Evolutionary conservation across 495 filamentous ascomycete species (phyloP).

Genomic region (Thozetella sp.): DNA sequence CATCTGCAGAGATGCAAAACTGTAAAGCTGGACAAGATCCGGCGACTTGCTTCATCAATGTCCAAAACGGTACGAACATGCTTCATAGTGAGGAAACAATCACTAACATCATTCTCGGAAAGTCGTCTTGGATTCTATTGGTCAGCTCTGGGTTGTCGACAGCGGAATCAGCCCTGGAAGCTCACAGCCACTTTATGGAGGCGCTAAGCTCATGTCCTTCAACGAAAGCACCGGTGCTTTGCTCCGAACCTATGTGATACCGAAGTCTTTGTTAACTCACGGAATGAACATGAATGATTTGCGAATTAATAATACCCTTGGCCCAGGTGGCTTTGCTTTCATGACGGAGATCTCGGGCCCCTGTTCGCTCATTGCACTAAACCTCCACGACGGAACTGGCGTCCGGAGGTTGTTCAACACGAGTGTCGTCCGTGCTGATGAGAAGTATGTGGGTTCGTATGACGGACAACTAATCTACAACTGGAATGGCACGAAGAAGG

Average conservation of each 20-base stretch:
- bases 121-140: neutral
- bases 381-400: neutral
- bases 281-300: constrained; percentile 5
- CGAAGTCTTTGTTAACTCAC: neutral
- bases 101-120: neutral
- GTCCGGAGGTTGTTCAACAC: constrained; percentile 5
- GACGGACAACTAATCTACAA: neutral
- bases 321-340: constrained; percentile 2
- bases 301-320: constrained; percentile 2
- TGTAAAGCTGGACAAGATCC: neutral
- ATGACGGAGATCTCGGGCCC: neutral
- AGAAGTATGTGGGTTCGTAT: constrained; percentile 2
- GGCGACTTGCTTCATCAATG: neutral
- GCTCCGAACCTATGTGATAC: neutral
- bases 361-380: neutral
- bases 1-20: constrained; percentile 4
- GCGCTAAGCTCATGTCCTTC: constrained; percentile 5
- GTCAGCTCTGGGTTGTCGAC: constrained; percentile 4
- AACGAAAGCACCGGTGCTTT: constrained; percentile 1
- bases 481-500: neutral
- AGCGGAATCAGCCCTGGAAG: neutral
- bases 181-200: neutral
- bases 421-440: neutral
- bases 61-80: neutral
- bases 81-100: neutral